These are phyloP conservation scores for Adansonia madagascariensis DNA, from an alignment of 441 rosid genomes.

Conservation along the genomic window DNA sequence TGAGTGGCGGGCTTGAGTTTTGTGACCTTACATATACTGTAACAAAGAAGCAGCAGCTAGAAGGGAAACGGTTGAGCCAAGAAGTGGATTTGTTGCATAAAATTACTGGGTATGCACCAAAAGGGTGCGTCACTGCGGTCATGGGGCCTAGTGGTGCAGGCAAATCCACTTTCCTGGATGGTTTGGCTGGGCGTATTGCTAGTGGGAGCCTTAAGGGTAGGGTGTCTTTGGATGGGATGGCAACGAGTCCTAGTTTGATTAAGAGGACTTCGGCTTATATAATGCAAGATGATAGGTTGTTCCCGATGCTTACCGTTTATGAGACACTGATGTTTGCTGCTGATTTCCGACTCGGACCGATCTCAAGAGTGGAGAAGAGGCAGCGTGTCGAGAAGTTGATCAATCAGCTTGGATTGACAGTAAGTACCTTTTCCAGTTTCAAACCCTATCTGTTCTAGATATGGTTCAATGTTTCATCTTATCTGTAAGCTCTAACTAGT, in stretches of 20 bases:
- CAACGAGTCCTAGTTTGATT: slow-evolving; percentile 51
- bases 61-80: slow-evolving; percentile 48
- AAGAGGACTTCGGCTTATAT: slow-evolving; percentile 70
- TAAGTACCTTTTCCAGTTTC: slow-evolving; percentile 31
- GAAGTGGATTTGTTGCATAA: slow-evolving; percentile 54
- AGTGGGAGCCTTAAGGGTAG: slow-evolving; percentile 63
- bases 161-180: slow-evolving; percentile 68
- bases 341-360: slow-evolving; percentile 56
- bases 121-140: slow-evolving; percentile 67
- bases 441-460: background rate
- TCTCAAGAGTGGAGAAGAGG: slow-evolving; percentile 47
- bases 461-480: background rate
- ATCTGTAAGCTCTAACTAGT: background rate
- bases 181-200: slow-evolving; percentile 57
- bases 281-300: slow-evolving; percentile 68
- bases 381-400: slow-evolving; percentile 58
- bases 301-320: slow-evolving; percentile 69
- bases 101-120: slow-evolving; percentile 70
- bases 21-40: slow-evolving; percentile 61
- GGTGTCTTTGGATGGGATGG: slow-evolving; percentile 55
- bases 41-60: slow-evolving; percentile 43
- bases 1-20: slow-evolving; percentile 62
- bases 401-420: slow-evolving; percentile 67
- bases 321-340: slow-evolving; percentile 73
- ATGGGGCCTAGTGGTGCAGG: slow-evolving; percentile 83